A percentile compares a stretch with the other conserved stretches of the same genome.
These are phyloP conservation scores for Bryoglossum gracile DNA, from an alignment of 495 filamentous ascomycete genomes.

Conservation along the genomic window DNA sequence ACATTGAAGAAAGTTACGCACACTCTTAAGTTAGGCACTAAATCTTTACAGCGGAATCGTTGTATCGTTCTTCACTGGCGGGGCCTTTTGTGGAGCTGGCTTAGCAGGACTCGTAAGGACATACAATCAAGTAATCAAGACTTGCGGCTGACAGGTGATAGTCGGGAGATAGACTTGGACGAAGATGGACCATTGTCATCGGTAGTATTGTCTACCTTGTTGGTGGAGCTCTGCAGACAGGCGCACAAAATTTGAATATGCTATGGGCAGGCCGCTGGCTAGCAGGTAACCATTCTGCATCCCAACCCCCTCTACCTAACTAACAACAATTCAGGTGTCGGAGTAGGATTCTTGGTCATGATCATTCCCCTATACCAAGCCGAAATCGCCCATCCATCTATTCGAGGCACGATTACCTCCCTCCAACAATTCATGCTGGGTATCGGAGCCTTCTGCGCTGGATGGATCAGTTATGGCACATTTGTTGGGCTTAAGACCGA, in stretches of 20 bases:
- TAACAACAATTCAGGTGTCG: too few species aligned
- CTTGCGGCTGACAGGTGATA: slow-evolving; percentile 33
- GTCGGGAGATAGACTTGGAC: slow-evolving; percentile 25
- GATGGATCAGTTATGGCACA: slow-evolving; percentile 38
- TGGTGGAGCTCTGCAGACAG: slow-evolving; percentile 34
- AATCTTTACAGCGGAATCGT: slow-evolving; percentile 47
- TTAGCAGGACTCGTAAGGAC: slow-evolving; percentile 37
- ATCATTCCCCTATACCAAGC: slow-evolving; percentile 39
- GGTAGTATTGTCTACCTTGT: slow-evolving; percentile 32
- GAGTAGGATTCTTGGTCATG: slow-evolving; percentile 49
- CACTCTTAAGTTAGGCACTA: too few species aligned
- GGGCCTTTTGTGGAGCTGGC: slow-evolving; percentile 48
- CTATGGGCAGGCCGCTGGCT: slow-evolving; percentile 39
- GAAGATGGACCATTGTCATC: slow-evolving; percentile 32
- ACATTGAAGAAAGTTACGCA: too few species aligned
- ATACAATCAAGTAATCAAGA: background rate
- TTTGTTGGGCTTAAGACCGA: slow-evolving; percentile 28
- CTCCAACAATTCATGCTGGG: slow-evolving; percentile 57
- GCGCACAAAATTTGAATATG: slow-evolving; percentile 30
- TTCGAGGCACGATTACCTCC: slow-evolving; percentile 44
- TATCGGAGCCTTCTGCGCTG: slow-evolving; percentile 42
- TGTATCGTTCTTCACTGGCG: slow-evolving; percentile 62
- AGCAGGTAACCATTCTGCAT: too few species aligned
- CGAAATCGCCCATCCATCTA: slow-evolving; percentile 49
- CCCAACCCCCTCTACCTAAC: too few species aligned